Conservation (phyloP, 352 stramenopile species). For the Pythium rhizo-oryzae region DNA sequence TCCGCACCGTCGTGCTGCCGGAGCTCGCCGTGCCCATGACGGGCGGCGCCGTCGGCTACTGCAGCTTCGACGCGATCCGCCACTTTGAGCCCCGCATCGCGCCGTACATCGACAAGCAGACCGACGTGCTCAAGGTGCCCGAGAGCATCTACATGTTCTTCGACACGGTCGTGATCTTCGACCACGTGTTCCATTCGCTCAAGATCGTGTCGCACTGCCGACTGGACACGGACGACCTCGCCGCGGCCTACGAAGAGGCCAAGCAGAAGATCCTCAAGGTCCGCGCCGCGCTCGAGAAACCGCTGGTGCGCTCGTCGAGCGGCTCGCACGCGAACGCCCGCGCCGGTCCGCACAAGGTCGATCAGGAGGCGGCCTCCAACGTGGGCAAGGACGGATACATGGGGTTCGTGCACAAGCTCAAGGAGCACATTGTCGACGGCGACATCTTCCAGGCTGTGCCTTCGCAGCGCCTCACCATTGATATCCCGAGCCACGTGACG, state of each 20-base stretch:
- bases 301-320: conserved; percentile 57
- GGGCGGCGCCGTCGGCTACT: conserved; percentile 87
- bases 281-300: conserved; percentile 61
- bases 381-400: conserved; percentile 86
- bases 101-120: conserved; percentile 74
- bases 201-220: conserved; percentile 88
- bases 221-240: conserved; percentile 68
- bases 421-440: conserved; percentile 88
- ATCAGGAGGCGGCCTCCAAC: conserved; percentile 81
- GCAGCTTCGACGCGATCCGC: conserved; percentile 87
- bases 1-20: conserved; percentile 64
- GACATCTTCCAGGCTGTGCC: conserved; percentile 92
- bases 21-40: conserved; percentile 85
- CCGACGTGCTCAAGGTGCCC: conserved; percentile 79
- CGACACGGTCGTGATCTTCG: conserved; percentile 89
- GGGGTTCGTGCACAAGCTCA: conserved; percentile 85
- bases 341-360: conserved; percentile 41
- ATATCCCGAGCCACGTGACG: conserved; percentile 67
- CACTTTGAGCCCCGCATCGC: conserved; percentile 88
- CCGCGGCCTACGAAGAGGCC: conserved; percentile 68
- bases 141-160: conserved; percentile 93
- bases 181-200: conserved; percentile 90
- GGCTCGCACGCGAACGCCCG: conserved; percentile 55
- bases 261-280: conserved; percentile 75
- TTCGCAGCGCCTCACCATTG: conserved; percentile 75